Evolutionary conservation across 371 early-diverging fungal genomes (phyloP).

Genomic region (Actinomortierella ambigua): DNA sequence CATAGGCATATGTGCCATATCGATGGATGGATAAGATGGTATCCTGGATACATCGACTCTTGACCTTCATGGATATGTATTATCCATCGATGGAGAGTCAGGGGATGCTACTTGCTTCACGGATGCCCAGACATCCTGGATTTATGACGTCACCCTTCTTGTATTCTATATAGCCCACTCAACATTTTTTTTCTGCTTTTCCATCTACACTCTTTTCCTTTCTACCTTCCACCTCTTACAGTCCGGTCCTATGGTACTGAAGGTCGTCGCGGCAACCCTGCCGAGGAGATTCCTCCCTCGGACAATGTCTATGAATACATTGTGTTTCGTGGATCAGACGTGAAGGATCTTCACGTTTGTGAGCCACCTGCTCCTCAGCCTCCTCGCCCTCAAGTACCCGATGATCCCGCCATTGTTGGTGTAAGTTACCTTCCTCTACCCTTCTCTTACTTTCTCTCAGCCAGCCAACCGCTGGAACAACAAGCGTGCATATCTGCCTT

Average conservation of each 20-base stretch:
- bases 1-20: not conserved
- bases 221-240: conserved; percentile 18
- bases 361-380: conserved; percentile 67
- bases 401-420: conserved; percentile 89
- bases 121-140: no score
- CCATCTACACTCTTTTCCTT: not conserved
- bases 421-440: conserved; percentile 52
- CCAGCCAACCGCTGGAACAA: conserved; percentile 4
- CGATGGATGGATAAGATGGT: conserved; percentile 2
- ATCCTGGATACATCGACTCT: no score
- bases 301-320: conserved; percentile 90
- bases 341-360: conserved; percentile 91
- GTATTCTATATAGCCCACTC: no score
- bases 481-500: not conserved
- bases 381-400: conserved; percentile 67
- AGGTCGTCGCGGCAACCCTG: conserved; percentile 78
- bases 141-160: no score
- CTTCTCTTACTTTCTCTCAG: conserved; percentile 9
- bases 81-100: no score
- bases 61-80: no score
- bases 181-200: no score
- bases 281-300: conserved; percentile 83
- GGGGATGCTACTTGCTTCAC: no score
- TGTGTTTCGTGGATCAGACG: conserved; percentile 92
- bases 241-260: conserved; percentile 88